Base-by-base conservation (phyloP, 192 early-diverging fungal species). In the Funneliformis geosporum region DNA sequence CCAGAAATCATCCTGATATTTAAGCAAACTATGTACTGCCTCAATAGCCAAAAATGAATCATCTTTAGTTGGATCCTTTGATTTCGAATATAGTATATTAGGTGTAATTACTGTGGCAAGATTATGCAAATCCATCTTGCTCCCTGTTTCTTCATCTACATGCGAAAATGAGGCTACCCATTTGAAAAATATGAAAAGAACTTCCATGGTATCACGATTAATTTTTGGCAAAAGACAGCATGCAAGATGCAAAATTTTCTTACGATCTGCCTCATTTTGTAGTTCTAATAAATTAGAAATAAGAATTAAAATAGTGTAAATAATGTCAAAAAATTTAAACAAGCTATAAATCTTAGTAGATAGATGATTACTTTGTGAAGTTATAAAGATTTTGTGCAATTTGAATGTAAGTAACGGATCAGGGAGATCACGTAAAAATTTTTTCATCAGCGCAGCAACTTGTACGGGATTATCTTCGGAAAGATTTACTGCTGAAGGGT, bases 341-440 rank as follows among this genome's bases (percentile, higher is more conserved):
- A 46, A 1, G 47, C 27, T 27, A n/a, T 5, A 64, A 43, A 76
- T 46, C 5, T 43, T 42, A 16, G 16, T 40, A 64, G 25, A 60
- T 33, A 14, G 23, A 33, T 23, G 72, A 76, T 83, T 87, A 88
- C 91, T 92, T 50, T 94, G 92, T 60, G 93, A 90, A 18, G 87
- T 86, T 76, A 96, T 86, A 85, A 99, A 97, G 21, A 99, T 83
- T 64, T 89, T 86, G 83, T 96, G 92, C 71, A 99, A 89, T 78
- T 93, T 92, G 81, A 92, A 95, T 2, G 98, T 97, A 64, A 99
- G 87, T 60, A 99, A 83, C 10, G 98, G 97, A 60, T 99, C 98
- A 0, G 98, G 97, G 80, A 99, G 81, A 65, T 99, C 98, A 18
- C 98, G 90, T 82, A 99, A 84, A 75, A 97, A 99, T 87, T 98